Percentiles rank a stretch among this genome's conserved stretches.
phyloP scores from a whole-genome alignment of 768 basidiomycete genomes.

The Kwoniella shandongensis region DNA sequence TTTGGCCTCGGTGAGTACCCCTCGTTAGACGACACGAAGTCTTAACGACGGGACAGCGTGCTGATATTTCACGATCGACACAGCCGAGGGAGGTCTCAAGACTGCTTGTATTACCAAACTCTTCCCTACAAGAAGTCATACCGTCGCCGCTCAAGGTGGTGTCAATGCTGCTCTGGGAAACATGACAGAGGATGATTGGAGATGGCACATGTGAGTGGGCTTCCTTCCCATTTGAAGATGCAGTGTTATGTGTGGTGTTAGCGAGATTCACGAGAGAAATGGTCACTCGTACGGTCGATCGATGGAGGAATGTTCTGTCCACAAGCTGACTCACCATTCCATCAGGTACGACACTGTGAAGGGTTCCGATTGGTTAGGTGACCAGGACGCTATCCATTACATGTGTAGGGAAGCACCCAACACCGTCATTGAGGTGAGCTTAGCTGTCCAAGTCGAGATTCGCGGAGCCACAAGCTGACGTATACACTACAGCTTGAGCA shows the following conservation, averaged over 20 bases:
- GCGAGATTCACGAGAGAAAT: not conserved
- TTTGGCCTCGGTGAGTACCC: conserved; percentile 68
- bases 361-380: conserved; percentile 99
- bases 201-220: conserved; percentile 83
- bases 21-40: not conserved
- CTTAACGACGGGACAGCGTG: not conserved
- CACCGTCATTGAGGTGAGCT: conserved; percentile 79
- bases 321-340: conserved; percentile 2
- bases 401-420: conserved; percentile 97
- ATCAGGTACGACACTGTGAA: conserved; percentile 66
- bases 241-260: not conserved
- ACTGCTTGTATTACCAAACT: conserved; percentile 99
- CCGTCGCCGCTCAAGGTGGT: conserved; percentile 98
- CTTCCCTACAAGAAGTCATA: conserved; percentile 97
- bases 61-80: not conserved
- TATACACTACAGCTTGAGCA: conserved; percentile 75
- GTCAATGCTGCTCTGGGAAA: conserved; percentile 79
- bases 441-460: not conserved
- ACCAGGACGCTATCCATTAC: conserved; percentile 99
- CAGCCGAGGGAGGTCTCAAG: conserved; percentile 93
- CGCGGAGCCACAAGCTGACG: not conserved
- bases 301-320: too few relatives aligned
- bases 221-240: not conserved
- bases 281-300: not conserved
- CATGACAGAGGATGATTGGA: conserved; percentile 99